Percentiles rank a stretch among this genome's conserved stretches.
Evolutionary conservation across 345 rosid species (phyloP).

Genomic region (Barbarea vulgaris): DNA sequence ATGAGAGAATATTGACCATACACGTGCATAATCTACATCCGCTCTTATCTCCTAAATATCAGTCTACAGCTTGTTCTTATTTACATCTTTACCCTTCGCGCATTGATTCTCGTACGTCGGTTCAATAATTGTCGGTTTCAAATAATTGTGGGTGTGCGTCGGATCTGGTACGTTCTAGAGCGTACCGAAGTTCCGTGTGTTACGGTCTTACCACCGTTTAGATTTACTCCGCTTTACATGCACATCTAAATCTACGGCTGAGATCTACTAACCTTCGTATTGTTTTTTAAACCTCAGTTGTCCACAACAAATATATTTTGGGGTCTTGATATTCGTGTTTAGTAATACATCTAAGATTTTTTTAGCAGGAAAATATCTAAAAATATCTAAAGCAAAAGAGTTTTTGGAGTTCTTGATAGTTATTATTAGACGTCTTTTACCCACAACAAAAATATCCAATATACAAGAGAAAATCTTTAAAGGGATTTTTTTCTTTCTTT

Average conservation of each 20-base stretch:
- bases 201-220: conserved; percentile 20
- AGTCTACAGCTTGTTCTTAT: neutral
- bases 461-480: neutral
- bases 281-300: neutral
- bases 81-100: conserved; percentile 15
- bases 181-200: conserved; percentile 20
- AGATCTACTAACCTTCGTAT: neutral
- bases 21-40: conserved; percentile 49
- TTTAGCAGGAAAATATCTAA: conserved; percentile 9
- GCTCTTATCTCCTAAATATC: conserved; percentile 40
- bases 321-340: neutral
- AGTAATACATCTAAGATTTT: neutral
- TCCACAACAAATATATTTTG: neutral
- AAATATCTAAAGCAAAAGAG: neutral
- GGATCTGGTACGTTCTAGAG: conserved; percentile 27
- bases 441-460: neutral
- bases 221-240: conserved; percentile 10
- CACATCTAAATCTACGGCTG: conserved; percentile 26
- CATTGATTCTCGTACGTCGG: conserved; percentile 33
- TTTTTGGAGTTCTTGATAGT: neutral
- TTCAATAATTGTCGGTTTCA: conserved; percentile 19
- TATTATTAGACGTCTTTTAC: neutral
- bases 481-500: neutral
- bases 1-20: conserved; percentile 40
- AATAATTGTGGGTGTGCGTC: conserved; percentile 24